Percentiles rank a stretch among this genome's conserved stretches.
Evolutionary conservation across 2,329 filamentous ascomycete genomes (phyloP).

Genomic region (Fusarium sp.): DNA sequence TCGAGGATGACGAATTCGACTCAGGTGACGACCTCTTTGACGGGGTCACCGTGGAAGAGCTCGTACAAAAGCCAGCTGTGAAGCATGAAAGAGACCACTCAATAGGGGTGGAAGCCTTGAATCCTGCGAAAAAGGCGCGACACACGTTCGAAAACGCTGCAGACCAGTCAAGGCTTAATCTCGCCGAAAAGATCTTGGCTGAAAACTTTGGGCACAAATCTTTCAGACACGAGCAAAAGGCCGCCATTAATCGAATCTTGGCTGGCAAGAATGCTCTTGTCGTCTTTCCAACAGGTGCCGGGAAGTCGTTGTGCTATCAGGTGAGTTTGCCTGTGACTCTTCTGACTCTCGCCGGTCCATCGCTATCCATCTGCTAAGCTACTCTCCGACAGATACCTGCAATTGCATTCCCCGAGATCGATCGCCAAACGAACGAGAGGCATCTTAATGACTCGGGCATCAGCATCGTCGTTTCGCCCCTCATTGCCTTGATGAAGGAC

Average conservation of each 20-base stretch:
- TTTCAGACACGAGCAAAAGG: constrained; percentile 61
- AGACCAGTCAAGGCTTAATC: constrained; percentile 9
- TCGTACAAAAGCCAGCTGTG: constrained; percentile 4
- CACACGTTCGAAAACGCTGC: background rate
- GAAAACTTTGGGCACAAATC: constrained; percentile 54
- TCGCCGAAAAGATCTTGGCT: constrained; percentile 48
- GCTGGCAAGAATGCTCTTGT: constrained; percentile 56
- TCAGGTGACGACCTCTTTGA: constrained; percentile 45
- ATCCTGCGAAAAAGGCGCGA: constrained; percentile 26
- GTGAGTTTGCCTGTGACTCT: constrained; percentile 37
- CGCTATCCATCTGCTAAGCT: background rate
- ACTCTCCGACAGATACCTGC: constrained; percentile 55
- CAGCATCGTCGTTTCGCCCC: constrained; percentile 67
- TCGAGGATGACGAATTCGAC: constrained; percentile 40
- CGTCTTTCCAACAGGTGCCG: constrained; percentile 61
- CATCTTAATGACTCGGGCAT: constrained; percentile 56
- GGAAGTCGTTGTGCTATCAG: constrained; percentile 64
- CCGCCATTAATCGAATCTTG: constrained; percentile 54
- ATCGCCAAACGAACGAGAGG: constrained; percentile 46
- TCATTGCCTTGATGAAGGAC: constrained; percentile 71
- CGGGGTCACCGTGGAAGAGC: constrained; percentile 27
- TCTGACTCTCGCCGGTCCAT: background rate
- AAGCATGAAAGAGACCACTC: constrained; percentile 25
- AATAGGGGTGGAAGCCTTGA: background rate
- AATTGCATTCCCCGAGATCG: constrained; percentile 60